Percentiles rank a stretch among this genome's conserved stretches.
These are phyloP conservation scores for Vanrija sp. DNA, from an alignment of 1,284 basidiomycete genomes.

Conservation along the genomic window DNA sequence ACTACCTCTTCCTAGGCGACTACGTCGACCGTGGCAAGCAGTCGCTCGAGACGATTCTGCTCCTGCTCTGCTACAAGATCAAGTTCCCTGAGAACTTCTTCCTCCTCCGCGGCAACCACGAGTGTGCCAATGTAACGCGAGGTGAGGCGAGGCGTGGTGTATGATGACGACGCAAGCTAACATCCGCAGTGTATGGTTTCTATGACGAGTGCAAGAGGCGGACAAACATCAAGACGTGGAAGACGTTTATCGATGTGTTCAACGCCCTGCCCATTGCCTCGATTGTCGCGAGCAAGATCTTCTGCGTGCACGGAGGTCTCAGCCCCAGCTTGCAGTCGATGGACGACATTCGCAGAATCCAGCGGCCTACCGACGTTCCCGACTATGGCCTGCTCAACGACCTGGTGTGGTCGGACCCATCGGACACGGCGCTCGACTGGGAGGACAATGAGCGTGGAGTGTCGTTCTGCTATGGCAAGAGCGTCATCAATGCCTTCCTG, in stretches of 20 bases:
- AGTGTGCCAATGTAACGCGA: slow-evolving; percentile 97
- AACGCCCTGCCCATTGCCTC: slow-evolving; percentile 98
- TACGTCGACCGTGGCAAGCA: slow-evolving; percentile 99
- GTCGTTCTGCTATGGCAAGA: slow-evolving; percentile 98
- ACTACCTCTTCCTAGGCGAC: slow-evolving; percentile 98
- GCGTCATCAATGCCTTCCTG: slow-evolving; percentile 93
- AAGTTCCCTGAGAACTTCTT: slow-evolving; percentile 99
- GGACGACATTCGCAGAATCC: slow-evolving; percentile 98
- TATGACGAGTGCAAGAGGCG: slow-evolving; percentile 99
- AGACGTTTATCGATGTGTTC: slow-evolving; percentile 99
- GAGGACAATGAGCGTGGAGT: slow-evolving; percentile 99
- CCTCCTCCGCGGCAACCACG: slow-evolving; percentile 94
- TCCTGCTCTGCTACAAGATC: slow-evolving; percentile 98
- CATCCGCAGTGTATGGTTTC: slow-evolving; percentile 83
- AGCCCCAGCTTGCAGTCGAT: slow-evolving; percentile 96
- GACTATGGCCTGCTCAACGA: slow-evolving; percentile 98
- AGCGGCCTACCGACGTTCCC: slow-evolving; percentile 99
- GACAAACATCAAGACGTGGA: slow-evolving; percentile 99
- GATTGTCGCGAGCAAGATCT: slow-evolving; percentile 98
- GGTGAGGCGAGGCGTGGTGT: slow-evolving; percentile 55
- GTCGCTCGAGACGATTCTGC: slow-evolving; percentile 93
- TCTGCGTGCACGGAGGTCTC: slow-evolving; percentile 97
- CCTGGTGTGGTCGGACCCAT: slow-evolving; percentile 96
- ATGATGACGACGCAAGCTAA: neutral
- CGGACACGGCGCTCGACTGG: slow-evolving; percentile 96